These are phyloP conservation scores for Ophiognomonia clavigignenti-juglandacearum DNA, from an alignment of 2,329 filamentous ascomycete genomes.

Conservation along the genomic window DNA sequence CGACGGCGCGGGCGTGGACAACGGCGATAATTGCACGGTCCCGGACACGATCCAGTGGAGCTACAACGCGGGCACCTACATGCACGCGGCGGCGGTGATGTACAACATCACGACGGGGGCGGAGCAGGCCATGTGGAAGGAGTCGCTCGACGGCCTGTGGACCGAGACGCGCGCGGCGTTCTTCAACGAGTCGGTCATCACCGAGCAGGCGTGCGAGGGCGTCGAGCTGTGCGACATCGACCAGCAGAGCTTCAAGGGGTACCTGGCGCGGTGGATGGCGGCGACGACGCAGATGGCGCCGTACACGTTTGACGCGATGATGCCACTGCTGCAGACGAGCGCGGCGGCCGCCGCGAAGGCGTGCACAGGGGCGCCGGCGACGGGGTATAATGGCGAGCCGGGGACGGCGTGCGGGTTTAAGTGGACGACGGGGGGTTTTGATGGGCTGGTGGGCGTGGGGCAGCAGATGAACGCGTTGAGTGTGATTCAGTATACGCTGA, in stretches of 20 bases:
- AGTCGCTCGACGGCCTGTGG: constrained; percentile 54
- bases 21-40: constrained; percentile 40
- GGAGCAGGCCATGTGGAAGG: constrained; percentile 46
- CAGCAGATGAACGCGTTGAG: constrained; percentile 65
- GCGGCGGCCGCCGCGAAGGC: constrained; percentile 47
- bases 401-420: constrained; percentile 63
- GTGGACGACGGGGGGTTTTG: constrained; percentile 55
- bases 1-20: constrained; percentile 46
- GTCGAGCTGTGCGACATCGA: constrained; percentile 60
- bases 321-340: constrained; percentile 44
- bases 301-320: constrained; percentile 43
- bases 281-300: constrained; percentile 51
- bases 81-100: constrained; percentile 58
- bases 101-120: constrained; percentile 53
- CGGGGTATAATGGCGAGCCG: constrained; percentile 44
- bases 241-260: constrained; percentile 73
- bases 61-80: constrained; percentile 64
- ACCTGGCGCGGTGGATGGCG: constrained; percentile 63
- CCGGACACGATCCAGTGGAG: constrained; percentile 60
- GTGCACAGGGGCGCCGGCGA: constrained; percentile 42
- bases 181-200: constrained; percentile 51
- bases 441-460: constrained; percentile 59
- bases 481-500: constrained; percentile 57
- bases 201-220: constrained; percentile 63
- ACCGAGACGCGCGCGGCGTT: constrained; percentile 48